Evolutionary conservation across 148 eudicot genomes (phyloP).

Genomic region (Fagopyrum homotropicum): DNA sequence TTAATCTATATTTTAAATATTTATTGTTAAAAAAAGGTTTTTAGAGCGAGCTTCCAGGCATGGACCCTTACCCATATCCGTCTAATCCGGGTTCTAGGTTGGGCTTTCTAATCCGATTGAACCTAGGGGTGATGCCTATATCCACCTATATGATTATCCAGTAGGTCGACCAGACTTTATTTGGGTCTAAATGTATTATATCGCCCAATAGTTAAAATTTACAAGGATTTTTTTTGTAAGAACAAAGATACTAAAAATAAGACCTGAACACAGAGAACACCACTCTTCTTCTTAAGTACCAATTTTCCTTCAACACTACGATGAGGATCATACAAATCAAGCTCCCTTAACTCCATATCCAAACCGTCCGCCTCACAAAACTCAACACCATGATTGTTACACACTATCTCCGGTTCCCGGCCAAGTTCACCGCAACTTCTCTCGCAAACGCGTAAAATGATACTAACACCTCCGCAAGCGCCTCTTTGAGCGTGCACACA

Average conservation of each 20-base stretch:
- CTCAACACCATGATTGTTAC: slow-evolving; percentile 70
- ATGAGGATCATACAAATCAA: slow-evolving; percentile 46
- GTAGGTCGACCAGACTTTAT: no score
- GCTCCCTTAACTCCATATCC: slow-evolving; percentile 33
- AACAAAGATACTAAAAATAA: neutral
- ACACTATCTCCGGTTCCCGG: slow-evolving; percentile 62
- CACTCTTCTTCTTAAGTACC: slow-evolving; percentile 40
- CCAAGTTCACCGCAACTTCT: slow-evolving; percentile 35
- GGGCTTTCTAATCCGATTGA: no score
- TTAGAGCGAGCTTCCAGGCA: no score
- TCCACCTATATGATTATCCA: no score
- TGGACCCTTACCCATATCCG: no score
- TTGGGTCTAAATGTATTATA: no score
- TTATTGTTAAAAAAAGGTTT: no score
- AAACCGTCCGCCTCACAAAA: slow-evolving; percentile 44
- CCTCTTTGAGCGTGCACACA: slow-evolving; percentile 33
- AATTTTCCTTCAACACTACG: slow-evolving; percentile 52
- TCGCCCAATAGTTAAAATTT: no score
- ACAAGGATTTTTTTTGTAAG: no score
- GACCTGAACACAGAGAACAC: slow-evolving; percentile 67
- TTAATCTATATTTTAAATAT: no score
- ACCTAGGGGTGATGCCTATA: no score
- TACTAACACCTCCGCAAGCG: slow-evolving; percentile 38
- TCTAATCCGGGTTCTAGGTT: no score
- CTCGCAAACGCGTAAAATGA: slow-evolving; percentile 48